These are phyloP conservation scores for Microcyclosporella mali DNA, from an alignment of 2,329 filamentous ascomycete genomes.

Conservation along the genomic window DNA sequence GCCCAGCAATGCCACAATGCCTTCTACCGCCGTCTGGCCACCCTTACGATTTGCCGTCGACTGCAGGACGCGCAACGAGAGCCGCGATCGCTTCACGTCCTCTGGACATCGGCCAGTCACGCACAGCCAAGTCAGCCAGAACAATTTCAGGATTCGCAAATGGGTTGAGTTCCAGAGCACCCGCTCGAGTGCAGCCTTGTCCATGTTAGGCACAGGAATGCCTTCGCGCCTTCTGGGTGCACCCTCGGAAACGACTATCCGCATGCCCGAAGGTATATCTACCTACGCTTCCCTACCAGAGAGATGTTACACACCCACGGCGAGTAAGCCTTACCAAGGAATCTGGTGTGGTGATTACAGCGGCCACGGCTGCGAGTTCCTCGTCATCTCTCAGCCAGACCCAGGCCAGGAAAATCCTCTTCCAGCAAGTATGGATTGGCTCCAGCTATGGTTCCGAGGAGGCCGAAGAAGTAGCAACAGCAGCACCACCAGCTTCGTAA, in stretches of 20 bases:
- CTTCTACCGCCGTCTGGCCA: conserved; percentile 59
- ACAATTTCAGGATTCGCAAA: conserved; percentile 65
- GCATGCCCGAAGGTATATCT: conserved; percentile 48
- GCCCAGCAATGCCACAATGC: conserved; percentile 38
- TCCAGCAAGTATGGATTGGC: conserved; percentile 32
- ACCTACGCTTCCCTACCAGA: conserved; percentile 70
- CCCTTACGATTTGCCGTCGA: conserved; percentile 61
- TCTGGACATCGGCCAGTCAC: conserved; percentile 45
- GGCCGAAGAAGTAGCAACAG: conserved; percentile 16
- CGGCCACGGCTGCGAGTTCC: conserved; percentile 80
- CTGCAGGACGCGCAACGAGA: conserved; percentile 50
- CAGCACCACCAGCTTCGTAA: conserved; percentile 18
- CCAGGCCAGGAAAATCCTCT: conserved; percentile 34
- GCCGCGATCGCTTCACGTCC: conserved; percentile 39
- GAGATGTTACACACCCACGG: conserved; percentile 70
- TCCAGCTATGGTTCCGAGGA: conserved; percentile 28
- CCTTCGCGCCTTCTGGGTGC: background rate
- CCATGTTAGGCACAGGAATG: no score
- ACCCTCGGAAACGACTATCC: conserved; percentile 38
- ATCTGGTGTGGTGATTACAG: conserved; percentile 92
- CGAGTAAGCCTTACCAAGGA: conserved; percentile 74
- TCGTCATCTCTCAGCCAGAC: conserved; percentile 72
- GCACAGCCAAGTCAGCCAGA: conserved; percentile 58
- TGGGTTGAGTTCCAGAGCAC: conserved; percentile 62
- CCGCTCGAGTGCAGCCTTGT: conserved; percentile 19